Evolutionary conservation across 169 alveolate genomes (phyloP).

Genomic region (Plasmodium gaboni): DNA sequence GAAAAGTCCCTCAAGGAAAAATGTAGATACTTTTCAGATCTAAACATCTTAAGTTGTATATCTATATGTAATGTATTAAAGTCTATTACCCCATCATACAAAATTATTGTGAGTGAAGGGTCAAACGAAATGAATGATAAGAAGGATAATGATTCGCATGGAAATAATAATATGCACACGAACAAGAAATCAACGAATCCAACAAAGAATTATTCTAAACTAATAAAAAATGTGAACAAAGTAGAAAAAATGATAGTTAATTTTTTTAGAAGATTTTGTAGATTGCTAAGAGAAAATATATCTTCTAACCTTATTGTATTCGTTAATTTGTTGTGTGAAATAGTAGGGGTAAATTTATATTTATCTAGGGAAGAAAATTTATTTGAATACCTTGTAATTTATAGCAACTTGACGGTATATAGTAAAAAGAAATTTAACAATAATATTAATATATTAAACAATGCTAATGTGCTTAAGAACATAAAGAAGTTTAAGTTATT

Average conservation of each 20-base stretch:
- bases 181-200: background rate
- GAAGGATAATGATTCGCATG: background rate
- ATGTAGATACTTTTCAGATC: conserved; percentile 3
- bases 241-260: conserved; percentile 29
- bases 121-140: too few species aligned
- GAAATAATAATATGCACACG: background rate
- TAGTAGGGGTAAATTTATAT: conserved; percentile 57
- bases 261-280: conserved; percentile 55
- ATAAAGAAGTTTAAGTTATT: background rate
- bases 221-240: conserved; percentile 40
- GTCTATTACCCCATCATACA: conserved; percentile 60
- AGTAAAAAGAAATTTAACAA: conserved; percentile 11
- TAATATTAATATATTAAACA: too few species aligned
- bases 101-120: conserved; percentile 17
- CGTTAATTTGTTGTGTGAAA: conserved; percentile 73
- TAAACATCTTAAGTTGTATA: conserved; percentile 16
- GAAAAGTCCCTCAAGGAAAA: background rate
- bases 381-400: conserved; percentile 28
- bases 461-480: background rate
- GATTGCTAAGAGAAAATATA: conserved; percentile 31
- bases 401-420: conserved; percentile 35
- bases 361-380: conserved; percentile 39
- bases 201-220: conserved; percentile 14
- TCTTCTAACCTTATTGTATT: conserved; percentile 22
- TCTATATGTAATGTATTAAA: conserved; percentile 63